Evolutionary conservation across 352 stramenopile species (phyloP).

Genomic region (Phytopythium ostracodes): DNA sequence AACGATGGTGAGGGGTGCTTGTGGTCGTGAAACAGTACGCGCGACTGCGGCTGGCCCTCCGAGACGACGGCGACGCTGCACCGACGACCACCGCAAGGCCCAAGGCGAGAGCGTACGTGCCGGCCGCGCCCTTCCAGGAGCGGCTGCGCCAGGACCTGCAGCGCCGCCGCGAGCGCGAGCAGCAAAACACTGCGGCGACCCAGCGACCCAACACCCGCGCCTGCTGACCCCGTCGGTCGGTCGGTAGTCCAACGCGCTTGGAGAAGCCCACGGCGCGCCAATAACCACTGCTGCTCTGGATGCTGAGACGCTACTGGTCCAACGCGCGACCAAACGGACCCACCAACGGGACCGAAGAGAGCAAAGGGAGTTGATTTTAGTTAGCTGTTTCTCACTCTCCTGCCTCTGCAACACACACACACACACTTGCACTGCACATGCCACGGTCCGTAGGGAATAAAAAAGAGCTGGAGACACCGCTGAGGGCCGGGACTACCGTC

Average conservation of each 20-base stretch:
- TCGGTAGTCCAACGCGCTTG: too few species aligned
- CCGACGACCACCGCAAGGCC: not conserved
- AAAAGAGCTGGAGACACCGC: not conserved
- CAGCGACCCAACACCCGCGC: too few species aligned
- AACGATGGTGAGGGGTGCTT: too few species aligned
- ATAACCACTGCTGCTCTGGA: too few species aligned
- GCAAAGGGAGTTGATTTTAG: not conserved
- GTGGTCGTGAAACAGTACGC: conserved; percentile 11
- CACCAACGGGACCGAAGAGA: not conserved
- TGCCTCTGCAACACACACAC: not conserved
- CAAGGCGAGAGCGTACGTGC: conserved; percentile 8
- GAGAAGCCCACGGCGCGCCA: too few species aligned
- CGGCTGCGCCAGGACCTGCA: conserved; percentile 41
- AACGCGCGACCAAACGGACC: not conserved
- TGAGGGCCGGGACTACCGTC: not conserved
- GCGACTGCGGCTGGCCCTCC: conserved; percentile 11
- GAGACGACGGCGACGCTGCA: not conserved
- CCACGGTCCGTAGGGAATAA: conserved; percentile 2
- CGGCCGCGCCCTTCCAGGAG: conserved; percentile 32
- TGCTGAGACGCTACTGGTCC: too few species aligned
- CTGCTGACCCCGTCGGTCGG: too few species aligned
- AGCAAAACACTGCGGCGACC: not conserved
- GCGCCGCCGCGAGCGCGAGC: conserved; percentile 27
- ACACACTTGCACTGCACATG: not conserved
- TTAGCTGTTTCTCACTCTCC: not conserved